Percentiles rank a stretch among this genome's conserved stretches.
These are phyloP conservation scores for Cutaneotrichosporon daszewskae DNA, from an alignment of 1,284 basidiomycete species.

Conservation along the genomic window DNA sequence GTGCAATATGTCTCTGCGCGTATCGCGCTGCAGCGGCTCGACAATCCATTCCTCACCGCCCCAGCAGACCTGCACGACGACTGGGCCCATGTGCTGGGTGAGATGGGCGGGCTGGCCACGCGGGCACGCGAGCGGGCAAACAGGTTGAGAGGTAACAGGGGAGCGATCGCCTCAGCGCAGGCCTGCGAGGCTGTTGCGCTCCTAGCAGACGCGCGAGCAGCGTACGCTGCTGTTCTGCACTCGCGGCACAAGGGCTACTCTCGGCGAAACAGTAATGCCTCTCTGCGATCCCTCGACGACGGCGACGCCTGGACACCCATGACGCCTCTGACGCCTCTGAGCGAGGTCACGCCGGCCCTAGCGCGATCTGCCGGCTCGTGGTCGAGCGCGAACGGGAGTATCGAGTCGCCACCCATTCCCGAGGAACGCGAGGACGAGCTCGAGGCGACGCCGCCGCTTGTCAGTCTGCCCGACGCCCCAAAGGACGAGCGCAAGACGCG, in stretches of 20 bases:
- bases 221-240: slow-evolving; percentile 36
- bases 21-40: slow-evolving; percentile 32
- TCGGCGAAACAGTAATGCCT: background rate
- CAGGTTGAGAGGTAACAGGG: slow-evolving; percentile 35
- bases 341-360: background rate
- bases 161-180: slow-evolving; percentile 27
- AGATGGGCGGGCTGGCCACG: slow-evolving; percentile 35
- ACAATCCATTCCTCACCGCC: slow-evolving; percentile 37
- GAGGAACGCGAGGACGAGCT: slow-evolving; percentile 14
- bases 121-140: slow-evolving; percentile 37
- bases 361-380: background rate
- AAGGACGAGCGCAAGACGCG: slow-evolving; percentile 2
- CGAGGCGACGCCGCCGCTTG: background rate
- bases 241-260: background rate
- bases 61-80: slow-evolving; percentile 40
- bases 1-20: slow-evolving; percentile 40
- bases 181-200: slow-evolving; percentile 39
- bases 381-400: background rate
- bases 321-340: too few relatives aligned
- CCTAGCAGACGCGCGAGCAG: slow-evolving; percentile 35
- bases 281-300: background rate
- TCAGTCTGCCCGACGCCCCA: too few relatives aligned
- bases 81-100: slow-evolving; percentile 35
- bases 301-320: background rate
- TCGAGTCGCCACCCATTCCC: slow-evolving; percentile 8